Evolutionary conservation across 768 basidiomycete genomes (phyloP), one percentile per base, ranked within the genome.

Genomic region (Guyanaporus albipodus): DNA sequence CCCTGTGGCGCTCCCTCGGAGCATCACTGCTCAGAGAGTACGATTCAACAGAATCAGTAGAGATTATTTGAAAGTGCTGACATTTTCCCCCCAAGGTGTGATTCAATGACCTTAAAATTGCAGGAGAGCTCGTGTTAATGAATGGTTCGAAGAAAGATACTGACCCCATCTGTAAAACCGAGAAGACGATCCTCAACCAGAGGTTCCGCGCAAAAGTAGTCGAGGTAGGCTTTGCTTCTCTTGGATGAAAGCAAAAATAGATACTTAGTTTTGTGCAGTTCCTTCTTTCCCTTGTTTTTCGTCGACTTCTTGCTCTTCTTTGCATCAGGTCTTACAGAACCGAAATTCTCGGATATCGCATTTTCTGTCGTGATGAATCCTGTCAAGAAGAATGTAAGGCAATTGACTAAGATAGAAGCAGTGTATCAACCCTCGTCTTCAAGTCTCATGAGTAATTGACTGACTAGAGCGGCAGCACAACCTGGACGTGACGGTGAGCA

Each of bases 171-270:
- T 31, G 73, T 66, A 24, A 89, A 56, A n/a, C 79, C 83, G 32
- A 89, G 63, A 43, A 87, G 62, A 22, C 71, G 73, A 55, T 69
- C 78, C 67, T 88, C 86, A 29, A 78, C 73, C 21, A 75, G 70
- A 8, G 70, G 70, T 46, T 77, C 72, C 28, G 83, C 80, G 47
- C 79, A 72, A 67, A 91, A 91, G 58, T 89, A 87, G 56, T 88
- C 77, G 28, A 66, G 57, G 61, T 87, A 90, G 44, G 66, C 72
- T 35, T 67, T 49, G 9, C 71, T 72, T 34, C 64, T 63, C 38
- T 73, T 69, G 29, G 74, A 72, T 9, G 71, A 62, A 31, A 61
- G 66, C 46, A 84, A 74, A 62, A 88, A 87, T 11, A 73, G 61
- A 51, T 81, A 88, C 59, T 69, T 73, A 18, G 74, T 59, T 56